Evolutionary conservation across 164 flowering plant genomes (phyloP), one percentile per base, ranked within the genome.

Genomic region (Annona squamosa): DNA sequence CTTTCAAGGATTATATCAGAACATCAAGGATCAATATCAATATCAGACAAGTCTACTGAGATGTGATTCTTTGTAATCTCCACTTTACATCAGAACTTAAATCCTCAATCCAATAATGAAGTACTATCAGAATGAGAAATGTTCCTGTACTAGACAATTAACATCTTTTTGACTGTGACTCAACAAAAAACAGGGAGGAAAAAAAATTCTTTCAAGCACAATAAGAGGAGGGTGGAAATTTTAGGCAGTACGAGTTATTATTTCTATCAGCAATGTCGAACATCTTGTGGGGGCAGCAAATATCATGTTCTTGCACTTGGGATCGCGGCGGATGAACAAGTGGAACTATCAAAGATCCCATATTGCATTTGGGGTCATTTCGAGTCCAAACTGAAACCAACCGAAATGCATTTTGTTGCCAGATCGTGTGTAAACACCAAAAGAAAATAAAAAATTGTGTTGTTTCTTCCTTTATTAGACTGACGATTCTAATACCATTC

Each of bases 21-120:
- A 86, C 84, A 69, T 95, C 99, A 48, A 95, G 99, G 81, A 90
- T 93, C 83, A 95, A 95, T 80, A 87, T 93, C 73, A 95, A 91
- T 75, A 89, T 95, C 77, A 88, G 97, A 86, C 97, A 92, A 88
- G 98, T 94, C 18, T 86, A 78, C 67, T 92, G 78, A 86, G 13
- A 68, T 69, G 17, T 63, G 52, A 45, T 65, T n/a, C 71, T 71
- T 64, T 74, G 69, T 16, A 2, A 3, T 0, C 13, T 52, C 13
- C 17, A 1, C 13, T 52, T 52, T 5, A 52, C 59, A 52, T 16
- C 59, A 52, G 59, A 52, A 64, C 67, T 19, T 66, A n/a, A 10
- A 13, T 65, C 45, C 2, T 16, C 17, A 37, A 18, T 26, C 26
- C 6, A 63, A 65, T 9, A 44, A 13, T 4, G 4, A 64, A 64